phyloP scores from a whole-genome alignment of 2,329 filamentous ascomycete species.

The Penicillium sp. region DNA sequence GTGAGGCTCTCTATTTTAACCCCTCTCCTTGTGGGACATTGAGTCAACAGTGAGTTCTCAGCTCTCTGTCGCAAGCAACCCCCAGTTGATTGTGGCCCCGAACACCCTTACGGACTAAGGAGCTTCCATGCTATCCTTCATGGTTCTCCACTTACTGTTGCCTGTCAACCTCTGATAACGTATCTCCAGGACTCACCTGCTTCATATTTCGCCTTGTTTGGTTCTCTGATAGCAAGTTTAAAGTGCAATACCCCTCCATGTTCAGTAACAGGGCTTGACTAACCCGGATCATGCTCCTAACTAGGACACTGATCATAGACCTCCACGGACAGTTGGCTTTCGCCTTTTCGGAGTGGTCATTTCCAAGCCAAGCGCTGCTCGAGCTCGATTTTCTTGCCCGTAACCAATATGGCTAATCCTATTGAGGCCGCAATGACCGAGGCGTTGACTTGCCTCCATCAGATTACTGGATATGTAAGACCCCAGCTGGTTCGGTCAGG shows the following conservation, averaged over 20 bases:
- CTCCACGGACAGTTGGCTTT: background rate
- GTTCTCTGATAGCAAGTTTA: background rate
- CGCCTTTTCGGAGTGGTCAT: no score
- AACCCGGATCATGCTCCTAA: background rate
- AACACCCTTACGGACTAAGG: background rate
- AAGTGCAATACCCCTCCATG: background rate
- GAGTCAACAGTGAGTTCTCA: no score
- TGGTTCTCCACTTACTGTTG: background rate
- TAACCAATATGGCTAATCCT: conserved; percentile 24
- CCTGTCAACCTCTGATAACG: background rate
- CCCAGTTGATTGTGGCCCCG: background rate
- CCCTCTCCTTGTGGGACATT: background rate
- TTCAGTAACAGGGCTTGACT: background rate
- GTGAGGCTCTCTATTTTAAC: background rate
- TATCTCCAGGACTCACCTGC: background rate
- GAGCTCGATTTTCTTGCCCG: background rate
- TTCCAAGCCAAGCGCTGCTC: no score
- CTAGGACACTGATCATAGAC: background rate
- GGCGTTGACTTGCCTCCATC: conserved; percentile 33
- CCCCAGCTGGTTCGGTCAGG: background rate
- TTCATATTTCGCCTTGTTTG: background rate
- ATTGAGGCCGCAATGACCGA: conserved; percentile 38
- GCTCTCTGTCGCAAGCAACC: background rate
- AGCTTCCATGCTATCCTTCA: background rate
- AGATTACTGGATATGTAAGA: conserved; percentile 35